Conservation (phyloP, 2,329 filamentous ascomycete genomes). For the Aspergillus floridensis region DNA sequence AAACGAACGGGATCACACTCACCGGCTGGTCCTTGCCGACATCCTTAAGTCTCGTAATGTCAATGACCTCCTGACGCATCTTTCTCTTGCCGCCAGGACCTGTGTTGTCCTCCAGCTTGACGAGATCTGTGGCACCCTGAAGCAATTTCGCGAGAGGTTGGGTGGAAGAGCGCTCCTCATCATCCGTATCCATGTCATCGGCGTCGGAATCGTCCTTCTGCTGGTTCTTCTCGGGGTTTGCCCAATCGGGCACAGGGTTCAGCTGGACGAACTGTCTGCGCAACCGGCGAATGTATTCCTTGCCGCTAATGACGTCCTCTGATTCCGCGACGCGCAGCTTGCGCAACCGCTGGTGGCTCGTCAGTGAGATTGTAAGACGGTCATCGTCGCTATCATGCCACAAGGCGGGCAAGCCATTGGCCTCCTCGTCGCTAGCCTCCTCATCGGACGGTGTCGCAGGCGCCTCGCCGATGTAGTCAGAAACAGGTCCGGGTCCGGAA, state of each 20-base stretch:
- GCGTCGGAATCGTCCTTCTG: conserved; percentile 44
- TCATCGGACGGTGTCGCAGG: conserved; percentile 41
- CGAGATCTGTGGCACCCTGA: conserved; percentile 69
- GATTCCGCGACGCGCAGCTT: conserved; percentile 78
- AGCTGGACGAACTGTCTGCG: conserved; percentile 70
- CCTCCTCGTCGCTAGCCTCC: conserved; percentile 32
- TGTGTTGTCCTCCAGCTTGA: conserved; percentile 48
- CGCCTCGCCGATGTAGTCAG: conserved; percentile 27
- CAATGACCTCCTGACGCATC: conserved; percentile 80
- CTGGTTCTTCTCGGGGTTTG: conserved; percentile 44
- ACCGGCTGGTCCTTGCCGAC: conserved; percentile 73
- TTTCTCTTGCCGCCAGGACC: conserved; percentile 61
- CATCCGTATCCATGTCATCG: conserved; percentile 55
- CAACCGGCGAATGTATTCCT: conserved; percentile 78
- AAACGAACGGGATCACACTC: conserved; percentile 26
- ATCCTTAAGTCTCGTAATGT: conserved; percentile 86
- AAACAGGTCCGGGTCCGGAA: conserved; percentile 52
- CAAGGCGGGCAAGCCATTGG: conserved; percentile 35
- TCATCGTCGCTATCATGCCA: conserved; percentile 99
- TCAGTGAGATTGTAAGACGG: conserved; percentile 76
- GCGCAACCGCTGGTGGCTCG: conserved; percentile 69
- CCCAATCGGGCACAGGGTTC: conserved; percentile 63
- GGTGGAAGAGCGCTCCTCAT: conserved; percentile 61
- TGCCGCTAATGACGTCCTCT: conserved; percentile 82
- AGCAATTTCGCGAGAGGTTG: conserved; percentile 78